These are phyloP conservation scores for Mortierella sp. DNA, from an alignment of 371 early-diverging fungal genomes.

Conservation along the genomic window DNA sequence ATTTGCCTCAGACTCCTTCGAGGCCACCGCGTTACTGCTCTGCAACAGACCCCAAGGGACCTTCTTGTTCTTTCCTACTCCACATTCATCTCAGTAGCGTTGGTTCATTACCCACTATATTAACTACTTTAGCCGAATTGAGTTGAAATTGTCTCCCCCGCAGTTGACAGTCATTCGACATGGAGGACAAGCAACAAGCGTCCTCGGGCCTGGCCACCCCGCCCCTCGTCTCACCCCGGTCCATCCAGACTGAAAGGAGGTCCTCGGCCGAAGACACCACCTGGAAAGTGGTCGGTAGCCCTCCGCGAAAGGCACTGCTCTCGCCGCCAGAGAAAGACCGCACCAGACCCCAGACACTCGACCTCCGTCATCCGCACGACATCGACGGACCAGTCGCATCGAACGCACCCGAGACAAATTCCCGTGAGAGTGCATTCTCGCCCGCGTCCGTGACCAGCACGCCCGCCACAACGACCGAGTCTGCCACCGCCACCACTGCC, in stretches of 20 bases:
- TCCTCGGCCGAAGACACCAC: constrained; percentile 8
- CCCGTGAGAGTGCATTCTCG: too few species aligned
- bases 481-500: constrained; percentile 14
- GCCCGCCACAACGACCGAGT: constrained; percentile 14
- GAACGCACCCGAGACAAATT: too few species aligned
- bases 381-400: neutral
- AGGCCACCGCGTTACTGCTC: too few species aligned
- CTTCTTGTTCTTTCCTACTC: too few species aligned
- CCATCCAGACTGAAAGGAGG: constrained; percentile 35
- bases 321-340: constrained; percentile 45
- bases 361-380: too few species aligned
- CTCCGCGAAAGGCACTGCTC: constrained; percentile 31
- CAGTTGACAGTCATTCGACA: neutral
- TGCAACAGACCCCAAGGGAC: too few species aligned
- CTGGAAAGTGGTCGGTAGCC: constrained; percentile 53
- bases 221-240: constrained; percentile 48
- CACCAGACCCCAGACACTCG: neutral
- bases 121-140: too few species aligned
- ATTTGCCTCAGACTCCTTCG: too few species aligned
- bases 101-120: too few species aligned
- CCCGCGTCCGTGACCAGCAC: too few species aligned
- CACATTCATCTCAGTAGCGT: too few species aligned
- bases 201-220: constrained; percentile 46
- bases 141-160: too few species aligned
- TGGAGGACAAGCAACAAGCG: constrained; percentile 28